Base-by-base conservation (phyloP, 306 rosid genomes). In the Biancaea sappan region DNA sequence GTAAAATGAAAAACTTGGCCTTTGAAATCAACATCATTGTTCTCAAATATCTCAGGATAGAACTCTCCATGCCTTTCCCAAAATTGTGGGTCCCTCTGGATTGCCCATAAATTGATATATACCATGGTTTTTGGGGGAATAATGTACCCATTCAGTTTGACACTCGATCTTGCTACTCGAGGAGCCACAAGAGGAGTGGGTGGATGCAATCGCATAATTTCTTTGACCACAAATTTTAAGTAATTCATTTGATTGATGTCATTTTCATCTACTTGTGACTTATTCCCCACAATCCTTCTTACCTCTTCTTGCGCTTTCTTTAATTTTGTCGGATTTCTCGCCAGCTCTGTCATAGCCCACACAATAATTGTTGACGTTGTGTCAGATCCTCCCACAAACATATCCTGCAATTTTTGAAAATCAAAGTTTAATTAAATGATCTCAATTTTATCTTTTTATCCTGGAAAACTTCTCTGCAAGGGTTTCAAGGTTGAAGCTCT, bases 261-360 rank as follows among this genome's bases (percentile, higher is more conserved):
- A 6, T 50, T 15, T 31, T 75, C 74, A 18, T 82, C 88, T 4
- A 88, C 44, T 13, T 63, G 74, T 44, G 75, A 11, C 65, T 84
- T 88, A 0, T 50, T 15, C 0, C 86, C 89, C 5, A 82, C 86
- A 4, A 88, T 60, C 31, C 44, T 75, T 70, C 97, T 85, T 50
- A 84, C 79, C 31, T 89, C 96, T 69, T 86, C 83, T 12, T 88
- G 90, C 0, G 61, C 89, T 70, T 86, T 92, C 62, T 86, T 77
- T 88, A 90, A 80, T 41, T 40, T 68, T 0, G 2, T 10, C 34
- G 87, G 91, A 60, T 80, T 84, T 62, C 69, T 85, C 14, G 68
- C 4, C 0, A 90, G 78, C 76, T 89, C 90, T 43, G 88, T 57
- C 70, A 90, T 50, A 9, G 74, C 52, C 97, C 94, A 90, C 59